These are phyloP conservation scores for Colletotrichum siamense DNA, from an alignment of 2,329 filamentous ascomycete genomes.

Conservation along the genomic window DNA sequence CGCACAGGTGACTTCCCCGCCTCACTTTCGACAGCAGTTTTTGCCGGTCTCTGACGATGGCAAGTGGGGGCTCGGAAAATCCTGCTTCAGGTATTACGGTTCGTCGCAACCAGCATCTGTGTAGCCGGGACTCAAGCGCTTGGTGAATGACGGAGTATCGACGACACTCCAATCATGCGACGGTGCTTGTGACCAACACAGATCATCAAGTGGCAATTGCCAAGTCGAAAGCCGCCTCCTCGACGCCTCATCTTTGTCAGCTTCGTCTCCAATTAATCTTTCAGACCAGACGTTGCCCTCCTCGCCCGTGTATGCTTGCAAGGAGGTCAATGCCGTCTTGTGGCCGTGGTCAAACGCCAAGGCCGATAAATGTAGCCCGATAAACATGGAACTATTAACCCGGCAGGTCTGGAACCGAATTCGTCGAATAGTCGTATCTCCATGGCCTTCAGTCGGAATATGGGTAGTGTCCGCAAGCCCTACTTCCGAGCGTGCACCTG, in stretches of 20 bases:
- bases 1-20: neutral
- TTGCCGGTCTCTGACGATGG: neutral
- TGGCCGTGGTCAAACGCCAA: neutral
- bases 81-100: neutral
- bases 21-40: neutral
- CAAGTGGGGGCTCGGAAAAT: neutral
- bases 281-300: neutral
- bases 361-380: neutral
- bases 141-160: neutral
- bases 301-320: neutral
- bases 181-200: neutral
- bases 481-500: conserved; percentile 14
- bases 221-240: neutral
- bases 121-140: neutral
- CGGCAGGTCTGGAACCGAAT: neutral
- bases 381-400: neutral
- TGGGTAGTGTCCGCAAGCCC: conserved; percentile 7
- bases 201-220: neutral
- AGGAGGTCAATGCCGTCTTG: neutral
- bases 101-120: neutral
- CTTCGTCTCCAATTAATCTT: neutral
- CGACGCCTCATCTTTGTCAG: neutral
- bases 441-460: conserved; percentile 3
- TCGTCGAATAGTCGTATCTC: neutral
- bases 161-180: neutral